Evolutionary conservation across 2,329 filamentous ascomycete species (phyloP), one percentile per base, ranked within the genome.

Genomic region (Aspergillus alliaceus): DNA sequence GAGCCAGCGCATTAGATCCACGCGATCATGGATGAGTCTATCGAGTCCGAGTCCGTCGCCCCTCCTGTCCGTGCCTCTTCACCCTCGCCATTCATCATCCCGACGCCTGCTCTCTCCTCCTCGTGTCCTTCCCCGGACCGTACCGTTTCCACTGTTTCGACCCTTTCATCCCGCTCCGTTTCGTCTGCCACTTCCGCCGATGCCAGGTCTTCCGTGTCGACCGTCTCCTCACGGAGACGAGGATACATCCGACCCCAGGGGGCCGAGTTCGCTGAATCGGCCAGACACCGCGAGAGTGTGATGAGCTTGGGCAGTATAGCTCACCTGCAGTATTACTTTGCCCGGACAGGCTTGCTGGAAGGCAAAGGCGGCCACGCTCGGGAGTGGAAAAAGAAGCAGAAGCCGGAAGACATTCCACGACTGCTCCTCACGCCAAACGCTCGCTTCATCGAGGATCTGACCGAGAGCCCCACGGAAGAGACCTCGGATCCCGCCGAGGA

Each of bases 271-370:
- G 91, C 95, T 25, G 89, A 90, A 58, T 97, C 93, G 56, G 95
- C 95, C 47, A 87, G 87, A 70, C 91, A 91, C 51, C 84, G 95
- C 61, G 93, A 99, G 74, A 97, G 93, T 71, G 95, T 99, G 63
- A 89, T 98, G 85, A 96, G 91, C 70, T 78, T 99, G 60, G 95
- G 95, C 54, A 97, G 93, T 75, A 99, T 99, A 67, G 91, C 93
- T 55, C 95, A 99, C 78, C 80, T 99, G 69, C 95, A 99, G 75
- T 96, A 98, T 77, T 99, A 98, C 77, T 99, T 99, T 78, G 93
- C 95, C 34, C 84, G 95, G 58, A 99, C 95, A 0, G 95, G 95
- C 6, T 78, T 99, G 62, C 79, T 99, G 51, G 95, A 99, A 70
- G 92, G 93, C 56, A 97, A 97, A 72, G 93, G 93, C 34, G 95